A percentile compares a stretch with the other conserved stretches of the same genome.
phyloP scores from a whole-genome alignment of 78 protist genomes.

The Thecamonas trahens region DNA sequence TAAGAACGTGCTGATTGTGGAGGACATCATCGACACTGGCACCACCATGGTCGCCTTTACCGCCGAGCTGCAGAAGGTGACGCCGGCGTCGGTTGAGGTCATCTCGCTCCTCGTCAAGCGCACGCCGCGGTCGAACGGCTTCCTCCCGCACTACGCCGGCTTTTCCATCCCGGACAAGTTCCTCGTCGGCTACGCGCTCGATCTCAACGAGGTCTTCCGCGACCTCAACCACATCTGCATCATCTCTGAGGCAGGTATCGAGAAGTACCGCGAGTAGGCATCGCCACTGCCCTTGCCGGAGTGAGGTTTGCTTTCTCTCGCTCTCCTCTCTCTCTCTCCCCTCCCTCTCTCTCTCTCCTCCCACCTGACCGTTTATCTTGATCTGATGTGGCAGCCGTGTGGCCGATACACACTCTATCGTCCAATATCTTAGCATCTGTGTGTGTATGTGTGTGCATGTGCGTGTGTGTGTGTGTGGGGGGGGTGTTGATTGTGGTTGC shows the following conservation, averaged over 20 bases:
- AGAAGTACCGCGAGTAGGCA: neutral
- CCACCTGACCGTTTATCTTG: too few relatives aligned
- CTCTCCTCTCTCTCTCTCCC: too few relatives aligned
- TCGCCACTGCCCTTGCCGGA: too few relatives aligned
- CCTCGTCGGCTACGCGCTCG: slow-evolving; percentile 17
- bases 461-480: too few relatives aligned
- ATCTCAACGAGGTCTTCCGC: slow-evolving; percentile 23
- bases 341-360: too few relatives aligned
- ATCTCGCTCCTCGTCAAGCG: slow-evolving; percentile 2
- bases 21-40: slow-evolving; percentile 22
- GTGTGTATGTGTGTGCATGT: too few relatives aligned
- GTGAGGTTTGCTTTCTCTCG: too few relatives aligned
- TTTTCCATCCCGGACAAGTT: slow-evolving; percentile 15
- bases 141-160: slow-evolving; percentile 10
- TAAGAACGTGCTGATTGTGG: neutral
- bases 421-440: too few relatives aligned
- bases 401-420: too few relatives aligned
- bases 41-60: neutral
- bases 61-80: neutral
- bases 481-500: too few relatives aligned
- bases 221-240: slow-evolving; percentile 3
- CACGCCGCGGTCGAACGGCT: slow-evolving; percentile 17
- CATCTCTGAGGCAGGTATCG: neutral
- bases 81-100: neutral
- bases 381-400: too few relatives aligned